A percentile compares a stretch with the other conserved stretches of the same genome.
phyloP scores from a whole-genome alignment of 2,329 filamentous ascomycete species.

The Botrytis elliptica region DNA sequence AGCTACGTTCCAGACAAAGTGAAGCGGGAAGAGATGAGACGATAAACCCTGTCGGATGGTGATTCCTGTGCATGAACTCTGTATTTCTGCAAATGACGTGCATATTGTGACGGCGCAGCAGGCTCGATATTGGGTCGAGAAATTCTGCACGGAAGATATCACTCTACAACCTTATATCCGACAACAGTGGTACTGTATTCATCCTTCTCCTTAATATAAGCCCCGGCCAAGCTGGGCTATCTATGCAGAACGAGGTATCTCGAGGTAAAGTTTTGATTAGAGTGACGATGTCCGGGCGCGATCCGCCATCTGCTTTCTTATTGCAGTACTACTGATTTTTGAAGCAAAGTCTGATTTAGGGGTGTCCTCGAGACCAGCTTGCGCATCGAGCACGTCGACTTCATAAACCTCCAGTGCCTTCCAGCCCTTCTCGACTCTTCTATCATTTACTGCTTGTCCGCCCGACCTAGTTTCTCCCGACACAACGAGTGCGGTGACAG shows the following conservation, averaged over 20 bases:
- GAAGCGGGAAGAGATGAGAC: neutral
- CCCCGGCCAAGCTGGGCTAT: neutral
- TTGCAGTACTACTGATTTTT: constrained; percentile 92
- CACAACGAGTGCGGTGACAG: constrained; percentile 77
- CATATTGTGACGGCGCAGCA: constrained; percentile 19
- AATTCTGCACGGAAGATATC: constrained; percentile 5
- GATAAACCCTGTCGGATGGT: neutral
- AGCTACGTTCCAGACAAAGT: constrained; percentile 9
- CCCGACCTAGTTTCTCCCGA: constrained; percentile 85
- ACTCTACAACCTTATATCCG: constrained; percentile 7
- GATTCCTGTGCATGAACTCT: constrained; percentile 17
- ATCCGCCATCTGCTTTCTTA: constrained; percentile 53
- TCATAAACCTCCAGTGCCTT: constrained; percentile 74
- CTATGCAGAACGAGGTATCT: neutral
- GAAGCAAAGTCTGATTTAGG: constrained; percentile 62
- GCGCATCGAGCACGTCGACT: constrained; percentile 79
- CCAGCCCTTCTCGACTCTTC: constrained; percentile 75
- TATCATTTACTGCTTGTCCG: constrained; percentile 82
- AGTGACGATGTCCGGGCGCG: constrained; percentile 27
- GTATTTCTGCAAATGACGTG: constrained; percentile 22
- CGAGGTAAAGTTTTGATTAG: constrained; percentile 17
- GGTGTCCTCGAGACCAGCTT: constrained; percentile 49
- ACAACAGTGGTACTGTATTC: constrained; percentile 7
- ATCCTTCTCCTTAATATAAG: constrained; percentile 1
- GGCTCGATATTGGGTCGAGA: constrained; percentile 1